Evolutionary conservation across 2,329 filamentous ascomycete species (phyloP).

Genomic region (Myrmaecium sp.): DNA sequence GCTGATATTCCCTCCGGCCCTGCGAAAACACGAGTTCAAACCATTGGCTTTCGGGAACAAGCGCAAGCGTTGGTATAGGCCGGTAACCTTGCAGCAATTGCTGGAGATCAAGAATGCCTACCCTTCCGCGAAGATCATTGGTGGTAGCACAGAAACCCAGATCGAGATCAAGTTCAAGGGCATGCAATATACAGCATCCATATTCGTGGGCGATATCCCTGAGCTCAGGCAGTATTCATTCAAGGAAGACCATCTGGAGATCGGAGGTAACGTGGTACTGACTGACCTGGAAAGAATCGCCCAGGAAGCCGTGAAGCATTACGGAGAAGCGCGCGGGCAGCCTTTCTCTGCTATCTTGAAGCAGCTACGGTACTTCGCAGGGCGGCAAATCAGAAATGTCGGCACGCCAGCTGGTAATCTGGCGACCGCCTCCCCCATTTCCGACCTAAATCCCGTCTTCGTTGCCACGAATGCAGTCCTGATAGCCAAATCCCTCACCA

Average conservation of each 20-base stretch:
- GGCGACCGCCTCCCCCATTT: conserved; percentile 88
- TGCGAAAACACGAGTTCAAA: conserved; percentile 68
- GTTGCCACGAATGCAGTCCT: conserved; percentile 72
- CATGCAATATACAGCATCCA: conserved; percentile 73
- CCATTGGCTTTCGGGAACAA: conserved; percentile 87
- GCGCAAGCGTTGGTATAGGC: conserved; percentile 82
- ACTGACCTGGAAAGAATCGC: conserved; percentile 84
- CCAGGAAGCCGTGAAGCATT: conserved; percentile 60
- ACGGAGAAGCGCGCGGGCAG: conserved; percentile 54
- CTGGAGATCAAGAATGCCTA: conserved; percentile 79
- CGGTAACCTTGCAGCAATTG: conserved; percentile 70
- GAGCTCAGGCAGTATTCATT: conserved; percentile 73
- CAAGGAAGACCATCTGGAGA: conserved; percentile 65
- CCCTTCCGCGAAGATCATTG: conserved; percentile 83
- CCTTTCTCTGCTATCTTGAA: conserved; percentile 85
- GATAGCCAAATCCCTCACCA: conserved; percentile 57
- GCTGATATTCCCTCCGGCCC: conserved; percentile 76
- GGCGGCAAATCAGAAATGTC: conserved; percentile 91
- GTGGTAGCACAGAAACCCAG: conserved; percentile 90
- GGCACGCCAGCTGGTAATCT: conserved; percentile 90
- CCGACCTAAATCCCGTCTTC: conserved; percentile 86
- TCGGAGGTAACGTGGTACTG: conserved; percentile 82
- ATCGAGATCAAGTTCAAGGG: conserved; percentile 98
- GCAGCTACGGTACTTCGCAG: conserved; percentile 87
- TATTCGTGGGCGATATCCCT: conserved; percentile 84